Evolutionary conservation across 169 alveolate species (phyloP).

Genomic region (Babesia sp.): DNA sequence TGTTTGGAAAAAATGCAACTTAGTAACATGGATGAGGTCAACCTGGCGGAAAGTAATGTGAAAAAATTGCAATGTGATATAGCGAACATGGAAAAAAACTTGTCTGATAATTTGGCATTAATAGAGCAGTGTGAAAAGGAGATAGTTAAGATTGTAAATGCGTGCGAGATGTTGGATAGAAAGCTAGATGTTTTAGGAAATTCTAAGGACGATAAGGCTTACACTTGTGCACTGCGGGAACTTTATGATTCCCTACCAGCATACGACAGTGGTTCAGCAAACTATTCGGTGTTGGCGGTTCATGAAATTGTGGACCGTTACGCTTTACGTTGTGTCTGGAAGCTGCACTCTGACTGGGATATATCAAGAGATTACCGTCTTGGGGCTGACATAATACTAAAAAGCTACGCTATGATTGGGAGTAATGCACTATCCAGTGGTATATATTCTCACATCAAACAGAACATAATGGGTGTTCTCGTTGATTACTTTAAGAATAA

Average conservation of each 20-base stretch:
- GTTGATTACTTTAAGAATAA: conserved; percentile 14
- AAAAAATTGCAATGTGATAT: not conserved
- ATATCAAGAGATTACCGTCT: not conserved
- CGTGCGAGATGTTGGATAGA: not conserved
- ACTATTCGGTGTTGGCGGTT: not conserved
- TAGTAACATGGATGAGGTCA: not conserved
- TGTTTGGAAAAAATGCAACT: not conserved
- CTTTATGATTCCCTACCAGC: not conserved
- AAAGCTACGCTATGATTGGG: not conserved
- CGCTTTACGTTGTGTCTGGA: not conserved
- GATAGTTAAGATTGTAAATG: not conserved
- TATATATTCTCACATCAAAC: not conserved
- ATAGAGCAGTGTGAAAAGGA: not conserved
- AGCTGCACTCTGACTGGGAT: conserved; percentile 8
- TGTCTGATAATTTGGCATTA: not conserved
- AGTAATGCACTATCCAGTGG: no score
- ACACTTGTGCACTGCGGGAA: not conserved
- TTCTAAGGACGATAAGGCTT: not conserved
- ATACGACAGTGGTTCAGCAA: not conserved
- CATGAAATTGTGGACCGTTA: not conserved
- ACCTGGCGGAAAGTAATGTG: not conserved
- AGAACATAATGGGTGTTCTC: not conserved
- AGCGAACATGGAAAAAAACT: not conserved
- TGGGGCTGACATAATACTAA: conserved; percentile 1
- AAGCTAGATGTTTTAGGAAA: not conserved